These are phyloP conservation scores for Zymoseptoria crescenta DNA, from an alignment of 2,329 filamentous ascomycete species.

Conservation along the genomic window DNA sequence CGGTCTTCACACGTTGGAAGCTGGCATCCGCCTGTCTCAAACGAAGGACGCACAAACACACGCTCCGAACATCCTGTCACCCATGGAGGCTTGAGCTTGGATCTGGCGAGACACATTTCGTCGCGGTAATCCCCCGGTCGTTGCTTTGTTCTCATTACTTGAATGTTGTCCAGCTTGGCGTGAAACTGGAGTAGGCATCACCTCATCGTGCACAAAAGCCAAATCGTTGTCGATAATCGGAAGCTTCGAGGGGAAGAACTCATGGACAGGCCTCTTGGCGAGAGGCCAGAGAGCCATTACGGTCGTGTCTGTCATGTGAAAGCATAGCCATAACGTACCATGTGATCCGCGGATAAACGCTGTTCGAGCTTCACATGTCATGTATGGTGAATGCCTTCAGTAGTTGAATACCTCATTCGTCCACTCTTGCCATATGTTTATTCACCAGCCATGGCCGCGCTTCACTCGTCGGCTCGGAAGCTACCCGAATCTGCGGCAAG, in stretches of 20 bases:
- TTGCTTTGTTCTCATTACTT: not conserved
- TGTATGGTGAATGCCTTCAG: not conserved
- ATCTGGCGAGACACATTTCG: not conserved
- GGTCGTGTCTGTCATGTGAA: not conserved
- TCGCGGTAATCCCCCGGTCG: not conserved
- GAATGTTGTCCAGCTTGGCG: not conserved
- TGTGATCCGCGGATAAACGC: too few relatives aligned
- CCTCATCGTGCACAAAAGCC: not conserved
- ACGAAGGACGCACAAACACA: not conserved
- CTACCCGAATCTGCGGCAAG: not conserved
- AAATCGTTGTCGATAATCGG: not conserved
- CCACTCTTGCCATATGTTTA: not conserved
- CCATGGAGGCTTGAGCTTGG: not conserved
- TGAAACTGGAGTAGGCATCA: not conserved
- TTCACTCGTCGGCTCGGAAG: not conserved
- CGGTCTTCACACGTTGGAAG: not conserved
- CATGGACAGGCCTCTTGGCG: not conserved
- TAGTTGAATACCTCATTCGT: not conserved
- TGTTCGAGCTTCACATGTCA: not conserved
- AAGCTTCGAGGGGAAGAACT: not conserved
- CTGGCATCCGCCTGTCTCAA: not conserved
- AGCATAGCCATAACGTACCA: too few relatives aligned
- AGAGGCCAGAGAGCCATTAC: not conserved
- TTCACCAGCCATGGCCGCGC: not conserved
- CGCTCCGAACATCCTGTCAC: not conserved